Conservation (phyloP, 2,329 filamentous ascomycete species). For the Colletotrichum agaves region DNA sequence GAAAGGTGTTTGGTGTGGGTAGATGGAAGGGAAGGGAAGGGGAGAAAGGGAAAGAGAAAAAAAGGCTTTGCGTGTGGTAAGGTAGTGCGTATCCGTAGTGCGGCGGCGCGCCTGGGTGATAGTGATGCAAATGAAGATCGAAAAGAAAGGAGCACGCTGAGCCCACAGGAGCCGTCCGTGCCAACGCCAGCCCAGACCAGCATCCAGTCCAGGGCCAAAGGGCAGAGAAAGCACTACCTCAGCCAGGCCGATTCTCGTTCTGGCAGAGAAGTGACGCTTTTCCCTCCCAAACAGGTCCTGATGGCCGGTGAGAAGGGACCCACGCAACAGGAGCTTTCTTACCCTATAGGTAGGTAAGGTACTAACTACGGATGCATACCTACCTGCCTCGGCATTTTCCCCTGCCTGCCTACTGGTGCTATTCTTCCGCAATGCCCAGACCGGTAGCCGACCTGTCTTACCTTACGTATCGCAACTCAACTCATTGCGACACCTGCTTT, state of each 20-base stretch:
- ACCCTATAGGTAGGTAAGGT: no score
- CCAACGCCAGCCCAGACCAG: conserved; percentile 29
- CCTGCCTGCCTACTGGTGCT: neutral
- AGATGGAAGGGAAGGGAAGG: conserved; percentile 12
- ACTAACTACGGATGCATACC: no score
- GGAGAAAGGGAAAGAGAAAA: conserved; percentile 20
- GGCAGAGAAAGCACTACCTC: neutral
- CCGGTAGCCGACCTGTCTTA: neutral
- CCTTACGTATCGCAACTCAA: neutral
- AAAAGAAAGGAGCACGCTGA: conserved; percentile 37
- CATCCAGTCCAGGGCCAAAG: neutral
- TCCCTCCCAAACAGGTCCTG: conserved; percentile 32
- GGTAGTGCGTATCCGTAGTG: conserved; percentile 5
- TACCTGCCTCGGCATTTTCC: neutral
- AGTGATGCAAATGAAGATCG: conserved; percentile 38
- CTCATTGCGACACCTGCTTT: neutral
- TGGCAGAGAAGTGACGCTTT: conserved; percentile 32
- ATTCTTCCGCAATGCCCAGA: neutral
- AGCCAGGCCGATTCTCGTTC: conserved; percentile 3
- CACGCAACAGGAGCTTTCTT: conserved; percentile 20
- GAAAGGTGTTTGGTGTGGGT: conserved; percentile 17
- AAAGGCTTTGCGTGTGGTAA: conserved; percentile 27
- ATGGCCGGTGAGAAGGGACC: conserved; percentile 14
- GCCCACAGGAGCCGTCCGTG: conserved; percentile 34
- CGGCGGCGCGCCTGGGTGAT: conserved; percentile 3